Conservation (phyloP, 768 basidiomycete species). For the Lactarius sanguifluus region DNA sequence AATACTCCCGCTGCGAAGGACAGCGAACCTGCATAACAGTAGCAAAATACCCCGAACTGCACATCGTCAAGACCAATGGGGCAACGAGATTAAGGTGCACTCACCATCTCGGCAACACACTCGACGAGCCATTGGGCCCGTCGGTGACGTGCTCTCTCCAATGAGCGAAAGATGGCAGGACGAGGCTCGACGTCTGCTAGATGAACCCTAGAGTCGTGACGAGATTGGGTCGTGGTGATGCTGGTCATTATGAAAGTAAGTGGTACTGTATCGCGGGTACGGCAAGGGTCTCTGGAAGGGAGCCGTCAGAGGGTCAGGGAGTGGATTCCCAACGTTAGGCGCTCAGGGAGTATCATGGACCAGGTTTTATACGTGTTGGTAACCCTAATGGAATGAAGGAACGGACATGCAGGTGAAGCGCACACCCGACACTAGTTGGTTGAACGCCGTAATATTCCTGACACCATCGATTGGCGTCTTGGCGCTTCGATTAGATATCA, state of each 20-base stretch:
- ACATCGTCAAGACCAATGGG: not conserved
- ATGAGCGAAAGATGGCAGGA: conserved; percentile 42
- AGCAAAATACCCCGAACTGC: conserved; percentile 27
- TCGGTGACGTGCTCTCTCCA: conserved; percentile 46
- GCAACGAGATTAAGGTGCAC: conserved; percentile 11
- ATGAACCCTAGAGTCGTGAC: conserved; percentile 34
- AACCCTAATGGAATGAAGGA: not conserved
- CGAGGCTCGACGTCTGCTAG: conserved; percentile 46
- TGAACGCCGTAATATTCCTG: not conserved
- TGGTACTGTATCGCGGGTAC: not conserved
- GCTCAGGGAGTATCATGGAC: not conserved
- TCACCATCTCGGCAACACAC: conserved; percentile 60
- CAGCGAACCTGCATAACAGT: conserved; percentile 25
- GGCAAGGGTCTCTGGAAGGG: not conserved
- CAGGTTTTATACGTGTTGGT: conserved; percentile 10
- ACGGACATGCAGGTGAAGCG: not conserved
- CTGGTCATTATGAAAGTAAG: conserved; percentile 6
- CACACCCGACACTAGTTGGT: not conserved
- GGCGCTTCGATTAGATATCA: not conserved
- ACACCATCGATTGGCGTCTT: not conserved
- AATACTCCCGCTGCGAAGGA: not conserved
- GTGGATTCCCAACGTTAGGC: not conserved
- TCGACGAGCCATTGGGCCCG: conserved; percentile 56
- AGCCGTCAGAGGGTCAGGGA: not conserved
- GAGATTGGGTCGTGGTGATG: not conserved